Conservation (phyloP, 768 basidiomycete species). For the Multifurca ochricompacta region DNA sequence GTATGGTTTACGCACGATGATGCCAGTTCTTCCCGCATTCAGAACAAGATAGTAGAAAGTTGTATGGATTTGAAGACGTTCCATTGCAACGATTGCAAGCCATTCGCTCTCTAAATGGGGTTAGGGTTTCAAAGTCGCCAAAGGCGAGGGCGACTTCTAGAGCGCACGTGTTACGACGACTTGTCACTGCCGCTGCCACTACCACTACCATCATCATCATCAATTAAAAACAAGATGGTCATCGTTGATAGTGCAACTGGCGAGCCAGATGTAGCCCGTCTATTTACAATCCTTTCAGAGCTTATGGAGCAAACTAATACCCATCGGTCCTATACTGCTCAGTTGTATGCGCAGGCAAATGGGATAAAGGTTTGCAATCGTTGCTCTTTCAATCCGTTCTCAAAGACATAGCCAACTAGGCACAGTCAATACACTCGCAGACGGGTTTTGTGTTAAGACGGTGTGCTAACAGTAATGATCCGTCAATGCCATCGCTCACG, state of each 20-base stretch:
- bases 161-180: too few relatives aligned
- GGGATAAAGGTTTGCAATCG: conserved; percentile 64
- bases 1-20: conserved; percentile 27
- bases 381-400: background rate
- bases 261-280: conserved; percentile 53
- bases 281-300: conserved; percentile 65
- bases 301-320: conserved; percentile 77
- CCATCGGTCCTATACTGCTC: conserved; percentile 64
- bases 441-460: conserved; percentile 87
- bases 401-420: conserved; percentile 34
- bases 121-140: conserved; percentile 10
- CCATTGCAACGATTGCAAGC: conserved; percentile 21
- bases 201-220: background rate
- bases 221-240: conserved; percentile 33
- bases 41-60: conserved; percentile 31
- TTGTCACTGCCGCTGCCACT: too few relatives aligned
- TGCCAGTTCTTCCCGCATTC: conserved; percentile 32
- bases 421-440: conserved; percentile 81
- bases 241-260: conserved; percentile 40
- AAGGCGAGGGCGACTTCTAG: too few relatives aligned
- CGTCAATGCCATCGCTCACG: background rate
- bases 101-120: conserved; percentile 26
- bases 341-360: conserved; percentile 64
- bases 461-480: conserved; percentile 32
- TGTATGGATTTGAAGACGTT: conserved; percentile 19